Evolutionary conservation across 805 yeast species (phyloP).

Genomic region (Saturnispora sanitii): DNA sequence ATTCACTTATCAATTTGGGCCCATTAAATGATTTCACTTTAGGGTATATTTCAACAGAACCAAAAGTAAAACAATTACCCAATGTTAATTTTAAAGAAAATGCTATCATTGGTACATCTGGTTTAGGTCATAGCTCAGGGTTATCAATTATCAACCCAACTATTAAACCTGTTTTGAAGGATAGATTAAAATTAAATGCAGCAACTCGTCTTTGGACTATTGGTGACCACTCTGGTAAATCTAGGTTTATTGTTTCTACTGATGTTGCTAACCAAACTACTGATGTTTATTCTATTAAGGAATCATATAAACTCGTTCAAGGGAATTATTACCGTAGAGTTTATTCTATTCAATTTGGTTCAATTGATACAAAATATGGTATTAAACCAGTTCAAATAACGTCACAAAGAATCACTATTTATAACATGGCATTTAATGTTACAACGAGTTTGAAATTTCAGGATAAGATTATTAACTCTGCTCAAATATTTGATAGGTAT

Average conservation of each 20-base stretch:
- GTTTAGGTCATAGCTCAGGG: slow-evolving; percentile 45
- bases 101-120: slow-evolving; percentile 62
- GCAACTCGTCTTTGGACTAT: slow-evolving; percentile 72
- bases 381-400: slow-evolving; percentile 67
- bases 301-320: slow-evolving; percentile 50
- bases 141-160: slow-evolving; percentile 57
- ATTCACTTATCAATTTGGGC: slow-evolving; percentile 54
- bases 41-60: slow-evolving; percentile 49
- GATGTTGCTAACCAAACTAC: slow-evolving; percentile 55
- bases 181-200: slow-evolving; percentile 62
- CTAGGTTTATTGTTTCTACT: slow-evolving; percentile 60
- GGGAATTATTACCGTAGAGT: slow-evolving; percentile 55
- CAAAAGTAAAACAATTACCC: slow-evolving; percentile 47
- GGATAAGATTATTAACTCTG: slow-evolving; percentile 55
- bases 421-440: slow-evolving; percentile 50
- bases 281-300: slow-evolving; percentile 55
- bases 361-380: slow-evolving; percentile 28
- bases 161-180: slow-evolving; percentile 55
- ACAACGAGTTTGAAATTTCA: slow-evolving; percentile 37
- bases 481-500: slow-evolving; percentile 52
- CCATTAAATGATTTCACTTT: slow-evolving; percentile 62
- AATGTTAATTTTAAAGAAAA: slow-evolving; percentile 61
- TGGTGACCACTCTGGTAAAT: slow-evolving; percentile 26
- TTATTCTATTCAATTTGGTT: slow-evolving; percentile 57
- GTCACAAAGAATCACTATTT: slow-evolving; percentile 51